Evolutionary conservation across 257 asterid species (phyloP), one percentile per base, ranked within the genome.

Genomic region (Linaria vulgaris): DNA sequence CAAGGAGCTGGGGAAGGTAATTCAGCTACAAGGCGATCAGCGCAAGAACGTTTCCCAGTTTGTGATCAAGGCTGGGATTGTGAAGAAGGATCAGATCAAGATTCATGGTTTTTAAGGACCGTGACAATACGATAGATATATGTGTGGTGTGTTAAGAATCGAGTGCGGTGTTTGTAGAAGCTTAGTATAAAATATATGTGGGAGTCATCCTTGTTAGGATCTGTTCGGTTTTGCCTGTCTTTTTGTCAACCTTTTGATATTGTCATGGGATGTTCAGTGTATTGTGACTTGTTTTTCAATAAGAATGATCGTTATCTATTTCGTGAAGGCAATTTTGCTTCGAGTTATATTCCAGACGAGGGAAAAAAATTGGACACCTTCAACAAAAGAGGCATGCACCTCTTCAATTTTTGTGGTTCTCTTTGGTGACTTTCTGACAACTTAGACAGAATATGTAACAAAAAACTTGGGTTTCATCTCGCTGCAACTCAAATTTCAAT

Each of bases 11-110:
- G 88, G 86, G 30, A 82, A 82, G 68, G 80, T 79, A 69, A 72
- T 82, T 34, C 88, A 82, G 34, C 82, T 82, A 12, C 88, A 82
- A 62, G 88, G 88, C 1, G 88, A 82, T 70, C 88, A 82, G 63
- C 77, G 85, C 56, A 79, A 79, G 88, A 82, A 82, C 45, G 83
- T 64, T 7, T 77, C 85, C 9, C 79, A 64, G 16, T 82, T 82
- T 69, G 76, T 82, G 27, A 57, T 70, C 21, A 69, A 11, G 44
- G 78, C 74, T 7, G 83, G 81, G 0, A 51, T 82, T 30, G 74
- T 70, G 19, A 80, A 73, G 65, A 82, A 82, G 63, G 86, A 79
- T 8, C 75, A 70, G 16, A 73, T 82, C 75, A 80, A 79, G 77
- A 75, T 82, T 63, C 88, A 82, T 70, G 88, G 84, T 61, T 81